phyloP scores from a whole-genome alignment of 2,329 filamentous ascomycete species.

The Cytospora piceicola region DNA sequence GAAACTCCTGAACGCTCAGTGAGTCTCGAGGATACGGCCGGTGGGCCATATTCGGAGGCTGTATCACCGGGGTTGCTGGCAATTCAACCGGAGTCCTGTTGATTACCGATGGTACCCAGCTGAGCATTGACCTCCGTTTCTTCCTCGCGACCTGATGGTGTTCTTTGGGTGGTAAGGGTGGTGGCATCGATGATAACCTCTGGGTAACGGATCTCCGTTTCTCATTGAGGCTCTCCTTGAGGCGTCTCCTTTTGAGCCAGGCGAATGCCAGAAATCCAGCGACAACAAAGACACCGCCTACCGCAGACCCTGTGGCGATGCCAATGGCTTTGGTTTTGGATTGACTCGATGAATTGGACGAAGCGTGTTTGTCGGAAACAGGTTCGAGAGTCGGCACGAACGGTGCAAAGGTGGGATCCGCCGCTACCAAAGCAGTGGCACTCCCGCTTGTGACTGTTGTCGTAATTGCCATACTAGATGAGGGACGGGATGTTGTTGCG shows the following conservation, averaged over 20 bases:
- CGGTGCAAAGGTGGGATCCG: conserved; percentile 1
- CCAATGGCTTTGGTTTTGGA: conserved; percentile 13
- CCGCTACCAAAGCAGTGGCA: conserved; percentile 1
- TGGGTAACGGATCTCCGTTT: conserved; percentile 7
- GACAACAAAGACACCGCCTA: conserved; percentile 20
- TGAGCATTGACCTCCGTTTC: conserved; percentile 26
- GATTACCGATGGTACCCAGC: conserved; percentile 28
- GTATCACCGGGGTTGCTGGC: conserved; percentile 26
- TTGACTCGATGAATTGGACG: conserved; percentile 14
- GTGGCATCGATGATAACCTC: conserved; percentile 19
- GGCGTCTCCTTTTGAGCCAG: conserved; percentile 19
- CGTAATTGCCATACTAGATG: conserved; percentile 1
- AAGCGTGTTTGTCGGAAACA: not conserved
- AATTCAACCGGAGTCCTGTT: conserved; percentile 27
- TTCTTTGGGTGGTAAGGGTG: conserved; percentile 27
- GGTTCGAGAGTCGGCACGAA: conserved; percentile 6
- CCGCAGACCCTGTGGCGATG: conserved; percentile 28
- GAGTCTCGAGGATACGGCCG: conserved; percentile 21
- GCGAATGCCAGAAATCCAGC: conserved; percentile 21
- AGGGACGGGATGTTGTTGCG: conserved; percentile 5
- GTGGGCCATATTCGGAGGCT: conserved; percentile 20
- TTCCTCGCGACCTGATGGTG: conserved; percentile 14
- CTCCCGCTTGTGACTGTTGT: conserved; percentile 4
- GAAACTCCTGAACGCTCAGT: not conserved
- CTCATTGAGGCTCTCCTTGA: conserved; percentile 8